Evolutionary conservation across 2,329 filamentous ascomycete species (phyloP).

Genomic region (Microascus cirrosus): DNA sequence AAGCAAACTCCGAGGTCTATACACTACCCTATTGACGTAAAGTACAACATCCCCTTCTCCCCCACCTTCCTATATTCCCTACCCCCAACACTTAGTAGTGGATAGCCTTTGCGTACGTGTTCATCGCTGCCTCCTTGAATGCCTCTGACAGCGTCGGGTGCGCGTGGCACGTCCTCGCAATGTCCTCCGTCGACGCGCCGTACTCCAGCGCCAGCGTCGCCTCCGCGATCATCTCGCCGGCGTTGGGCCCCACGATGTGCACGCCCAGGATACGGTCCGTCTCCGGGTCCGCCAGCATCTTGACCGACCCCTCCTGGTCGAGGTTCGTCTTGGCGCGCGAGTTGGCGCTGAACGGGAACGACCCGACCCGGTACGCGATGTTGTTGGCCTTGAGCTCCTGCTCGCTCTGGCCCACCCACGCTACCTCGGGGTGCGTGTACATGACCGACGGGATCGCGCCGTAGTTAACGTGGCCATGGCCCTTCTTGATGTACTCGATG

Average conservation of each 20-base stretch:
- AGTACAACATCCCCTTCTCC: slow-evolving; percentile 1
- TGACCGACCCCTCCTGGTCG: slow-evolving; percentile 90
- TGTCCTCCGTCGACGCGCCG: slow-evolving; percentile 88
- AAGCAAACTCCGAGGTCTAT: slow-evolving; percentile 3
- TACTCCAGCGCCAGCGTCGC: slow-evolving; percentile 93
- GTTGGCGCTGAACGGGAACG: slow-evolving; percentile 97
- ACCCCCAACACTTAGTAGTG: slow-evolving; percentile 58
- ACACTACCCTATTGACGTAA: slow-evolving; percentile 3
- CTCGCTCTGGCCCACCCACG: slow-evolving; percentile 97
- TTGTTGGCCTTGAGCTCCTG: slow-evolving; percentile 85
- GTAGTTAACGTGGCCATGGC: slow-evolving; percentile 98
- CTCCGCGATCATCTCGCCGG: slow-evolving; percentile 99
- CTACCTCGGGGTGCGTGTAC: slow-evolving; percentile 98
- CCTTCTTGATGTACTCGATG: slow-evolving; percentile 96
- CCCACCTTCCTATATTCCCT: not conserved
- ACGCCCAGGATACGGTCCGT: slow-evolving; percentile 92
- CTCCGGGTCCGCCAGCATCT: slow-evolving; percentile 93
- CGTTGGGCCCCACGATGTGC: slow-evolving; percentile 92
- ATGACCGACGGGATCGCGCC: slow-evolving; percentile 95
- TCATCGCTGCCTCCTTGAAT: slow-evolving; percentile 99
- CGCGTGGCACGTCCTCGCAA: slow-evolving; percentile 88
- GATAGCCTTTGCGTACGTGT: slow-evolving; percentile 88
- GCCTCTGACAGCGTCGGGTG: slow-evolving; percentile 94
- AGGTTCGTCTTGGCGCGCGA: slow-evolving; percentile 98
- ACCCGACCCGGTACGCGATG: slow-evolving; percentile 85